Base-by-base conservation (phyloP, 768 basidiomycete species). In the Strobilomyces confusus region DNA sequence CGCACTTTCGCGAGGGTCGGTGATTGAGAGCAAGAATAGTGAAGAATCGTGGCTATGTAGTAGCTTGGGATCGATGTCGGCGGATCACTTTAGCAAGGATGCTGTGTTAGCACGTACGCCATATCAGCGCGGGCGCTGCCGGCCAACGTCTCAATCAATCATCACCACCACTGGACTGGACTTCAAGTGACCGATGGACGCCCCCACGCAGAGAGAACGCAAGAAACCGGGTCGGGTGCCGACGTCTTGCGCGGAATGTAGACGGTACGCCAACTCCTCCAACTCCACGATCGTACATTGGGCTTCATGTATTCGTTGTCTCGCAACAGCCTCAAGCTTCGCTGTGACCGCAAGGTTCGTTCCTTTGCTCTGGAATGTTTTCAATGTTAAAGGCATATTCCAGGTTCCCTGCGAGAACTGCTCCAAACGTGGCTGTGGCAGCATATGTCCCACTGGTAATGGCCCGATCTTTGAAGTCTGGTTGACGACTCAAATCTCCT, bases 401-500 rank as follows among this genome's bases (percentile, higher is more conserved):
- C 59, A 89, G 86, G 77, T 89, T 32, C 88, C 88, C 12, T 91
- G 88, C 70, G 84, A 85, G 69, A 89, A 82, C 65, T 91, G 89
- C 63, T 79, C 80, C 22, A 84, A 84, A 52, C 76, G 87, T 62
- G 88, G 88, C 32, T 90, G 87, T 62, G 81, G 80, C 22, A 73
- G 81, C 17, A 85, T 90, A 52, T 91, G 88, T 69, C 88, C 88
- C n/a, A 81, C 84, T 51, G 88, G 88, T 84, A 58, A 57, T 25
- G 20, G 34, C 23, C 25, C n/a, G 11, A 25, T 59, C 32, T 46
- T 33, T 36, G 42, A 57, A 49, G 47, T n/a, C 26, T 34, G 14
- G 33, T 48, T 38, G 9, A 29, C 34, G 34, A 53, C 60, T 19
- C 14, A 49, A 40, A 44, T 41, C 7, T 17, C 8, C 26, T 13